Percentiles rank a stretch among this genome's conserved stretches.
Evolutionary conservation across 1,284 basidiomycete genomes (phyloP).

Genomic region (Apiotrichum laibachii): DNA sequence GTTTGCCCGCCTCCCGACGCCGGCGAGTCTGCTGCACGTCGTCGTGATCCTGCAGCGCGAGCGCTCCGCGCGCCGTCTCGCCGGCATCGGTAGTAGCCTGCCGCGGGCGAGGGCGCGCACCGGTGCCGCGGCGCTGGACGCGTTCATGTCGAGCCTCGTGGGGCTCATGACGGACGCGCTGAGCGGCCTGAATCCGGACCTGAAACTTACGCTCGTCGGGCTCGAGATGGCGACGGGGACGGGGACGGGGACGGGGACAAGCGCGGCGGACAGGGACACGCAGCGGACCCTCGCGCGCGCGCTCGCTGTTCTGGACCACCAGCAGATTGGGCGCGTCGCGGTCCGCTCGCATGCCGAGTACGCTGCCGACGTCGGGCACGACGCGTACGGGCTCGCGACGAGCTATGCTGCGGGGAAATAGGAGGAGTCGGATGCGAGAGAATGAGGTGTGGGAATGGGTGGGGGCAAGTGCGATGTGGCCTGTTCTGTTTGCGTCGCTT

Average conservation of each 20-base stretch:
- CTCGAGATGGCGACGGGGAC: slow-evolving; percentile 4
- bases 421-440: not conserved
- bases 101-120: slow-evolving; percentile 5
- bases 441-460: too few relatives aligned
- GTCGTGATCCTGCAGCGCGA: slow-evolving; percentile 16
- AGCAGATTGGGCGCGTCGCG: not conserved
- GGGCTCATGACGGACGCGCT: not conserved
- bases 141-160: not conserved
- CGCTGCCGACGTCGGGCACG: slow-evolving; percentile 6
- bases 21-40: not conserved
- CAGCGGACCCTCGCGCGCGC: not conserved
- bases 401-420: not conserved
- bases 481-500: too few relatives aligned
- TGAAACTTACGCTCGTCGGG: slow-evolving; percentile 14
- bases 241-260: slow-evolving; percentile 1
- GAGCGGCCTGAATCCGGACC: not conserved
- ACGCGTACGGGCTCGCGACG: slow-evolving; percentile 13
- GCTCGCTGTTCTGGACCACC: not conserved
- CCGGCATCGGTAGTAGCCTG: not conserved
- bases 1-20: slow-evolving; percentile 7
- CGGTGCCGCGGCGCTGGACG: not conserved
- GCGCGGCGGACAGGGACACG: not conserved
- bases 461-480: too few relatives aligned
- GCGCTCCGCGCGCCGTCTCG: not conserved
- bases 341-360: slow-evolving; percentile 11